These are phyloP conservation scores for Podila epicladia DNA, from an alignment of 192 early-diverging fungal genomes.

Conservation along the genomic window DNA sequence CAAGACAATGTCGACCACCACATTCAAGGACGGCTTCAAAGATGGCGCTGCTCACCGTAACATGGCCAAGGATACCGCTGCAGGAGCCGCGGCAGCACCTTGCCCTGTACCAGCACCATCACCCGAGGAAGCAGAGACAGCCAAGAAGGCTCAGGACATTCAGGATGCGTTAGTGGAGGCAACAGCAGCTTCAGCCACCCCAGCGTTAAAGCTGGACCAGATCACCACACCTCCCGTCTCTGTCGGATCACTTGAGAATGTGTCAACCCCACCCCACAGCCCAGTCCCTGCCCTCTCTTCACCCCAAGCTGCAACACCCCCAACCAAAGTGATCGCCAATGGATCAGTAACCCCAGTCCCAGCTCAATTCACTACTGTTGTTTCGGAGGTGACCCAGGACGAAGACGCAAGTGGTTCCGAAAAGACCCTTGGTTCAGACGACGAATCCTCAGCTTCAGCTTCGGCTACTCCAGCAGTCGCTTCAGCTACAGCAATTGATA, in stretches of 20 bases:
- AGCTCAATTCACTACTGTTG: too few species aligned
- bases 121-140: not conserved
- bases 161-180: conserved; percentile 27
- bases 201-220: conserved; percentile 17
- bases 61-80: conserved; percentile 5
- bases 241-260: not conserved
- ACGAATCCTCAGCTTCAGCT: not conserved
- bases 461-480: not conserved
- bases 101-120: not conserved
- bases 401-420: too few species aligned
- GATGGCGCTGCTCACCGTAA: conserved; percentile 27
- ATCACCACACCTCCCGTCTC: conserved; percentile 12
- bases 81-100: not conserved
- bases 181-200: conserved; percentile 8
- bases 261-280: not conserved
- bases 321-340: too few species aligned
- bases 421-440: not conserved
- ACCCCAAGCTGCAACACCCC: too few species aligned
- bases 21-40: conserved; percentile 38
- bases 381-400: too few species aligned
- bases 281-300: not conserved
- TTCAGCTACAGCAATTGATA: not conserved
- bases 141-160: conserved; percentile 14
- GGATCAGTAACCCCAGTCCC: too few species aligned
- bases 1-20: conserved; percentile 48